Evolutionary conservation across 352 stramenopile species (phyloP).

Genomic region (Globisporangium heterothallicum): DNA sequence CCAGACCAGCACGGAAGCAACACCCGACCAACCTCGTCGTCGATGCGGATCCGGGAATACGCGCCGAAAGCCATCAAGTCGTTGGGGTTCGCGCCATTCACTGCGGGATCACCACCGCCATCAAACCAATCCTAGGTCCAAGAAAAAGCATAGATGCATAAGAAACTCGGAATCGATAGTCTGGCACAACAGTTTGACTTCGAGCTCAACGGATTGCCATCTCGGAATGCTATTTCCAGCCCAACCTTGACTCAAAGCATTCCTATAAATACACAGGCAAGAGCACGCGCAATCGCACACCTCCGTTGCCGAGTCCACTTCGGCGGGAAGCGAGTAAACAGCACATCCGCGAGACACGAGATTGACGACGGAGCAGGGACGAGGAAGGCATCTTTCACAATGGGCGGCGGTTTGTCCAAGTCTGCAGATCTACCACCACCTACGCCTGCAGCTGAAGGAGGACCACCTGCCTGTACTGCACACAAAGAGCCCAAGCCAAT

Average conservation of each 20-base stretch:
- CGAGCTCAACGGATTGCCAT: no score
- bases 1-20: neutral
- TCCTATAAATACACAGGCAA: neutral
- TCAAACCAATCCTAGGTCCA: neutral
- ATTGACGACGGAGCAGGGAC: no score
- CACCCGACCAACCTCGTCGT: slow-evolving; percentile 45
- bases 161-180: no score
- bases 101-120: slow-evolving; percentile 3
- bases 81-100: slow-evolving; percentile 50
- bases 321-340: no score
- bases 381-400: slow-evolving; percentile 5
- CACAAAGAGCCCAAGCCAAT: slow-evolving; percentile 8
- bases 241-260: neutral
- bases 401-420: slow-evolving; percentile 36
- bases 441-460: neutral
- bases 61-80: slow-evolving; percentile 70
- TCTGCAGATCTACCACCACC: slow-evolving; percentile 1
- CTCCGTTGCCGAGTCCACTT: no score
- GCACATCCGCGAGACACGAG: no score
- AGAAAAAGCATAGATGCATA: neutral
- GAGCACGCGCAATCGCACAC: neutral
- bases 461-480: neutral
- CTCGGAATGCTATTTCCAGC: neutral
- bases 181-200: no score
- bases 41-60: slow-evolving; percentile 70